phyloP scores from a whole-genome alignment of 352 stramenopile species.

The Lagenidium sp. region DNA sequence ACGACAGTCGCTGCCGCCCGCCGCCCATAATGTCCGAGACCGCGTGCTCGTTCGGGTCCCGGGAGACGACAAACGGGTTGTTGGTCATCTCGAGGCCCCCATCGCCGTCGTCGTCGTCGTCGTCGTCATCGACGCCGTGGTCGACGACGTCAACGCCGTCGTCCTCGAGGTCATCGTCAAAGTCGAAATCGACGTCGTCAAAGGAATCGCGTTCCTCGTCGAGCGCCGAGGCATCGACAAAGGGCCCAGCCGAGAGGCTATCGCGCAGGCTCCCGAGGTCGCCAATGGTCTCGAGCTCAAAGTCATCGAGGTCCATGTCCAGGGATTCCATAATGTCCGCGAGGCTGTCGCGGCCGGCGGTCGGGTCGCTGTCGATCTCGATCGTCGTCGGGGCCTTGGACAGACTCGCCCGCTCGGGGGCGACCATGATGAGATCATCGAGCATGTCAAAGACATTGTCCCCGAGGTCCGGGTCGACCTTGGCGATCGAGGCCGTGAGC shows the following conservation, averaged over 20 bases:
- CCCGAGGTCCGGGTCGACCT: conserved; percentile 70
- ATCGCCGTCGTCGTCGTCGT: conserved; percentile 10
- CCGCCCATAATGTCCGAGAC: conserved; percentile 44
- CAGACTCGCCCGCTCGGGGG: conserved; percentile 48
- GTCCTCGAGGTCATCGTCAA: conserved; percentile 35
- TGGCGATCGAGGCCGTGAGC: conserved; percentile 49
- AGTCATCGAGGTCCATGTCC: conserved; percentile 80
- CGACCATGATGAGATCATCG: conserved; percentile 82
- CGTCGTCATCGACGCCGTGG: conserved; percentile 29
- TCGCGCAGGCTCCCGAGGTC: conserved; percentile 25
- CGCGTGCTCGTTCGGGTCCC: conserved; percentile 50
- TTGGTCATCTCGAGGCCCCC: conserved; percentile 5
- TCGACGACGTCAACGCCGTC: conserved; percentile 28
- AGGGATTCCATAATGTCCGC: conserved; percentile 80
- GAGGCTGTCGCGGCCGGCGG: conserved; percentile 47
- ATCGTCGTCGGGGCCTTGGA: conserved; percentile 46
- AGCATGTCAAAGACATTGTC: conserved; percentile 87
- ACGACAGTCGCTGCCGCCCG: conserved; percentile 59
- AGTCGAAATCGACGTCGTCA: conserved; percentile 48
- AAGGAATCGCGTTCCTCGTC: conserved; percentile 47
- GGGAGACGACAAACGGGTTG: conserved; percentile 14
- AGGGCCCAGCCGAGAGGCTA: conserved; percentile 6
- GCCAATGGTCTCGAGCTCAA: conserved; percentile 22
- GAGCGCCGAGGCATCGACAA: conserved; percentile 9
- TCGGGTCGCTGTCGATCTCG: conserved; percentile 23